Conservation (phyloP, 257 asterid genomes). For the Nicotiana benthamiana region DNA sequence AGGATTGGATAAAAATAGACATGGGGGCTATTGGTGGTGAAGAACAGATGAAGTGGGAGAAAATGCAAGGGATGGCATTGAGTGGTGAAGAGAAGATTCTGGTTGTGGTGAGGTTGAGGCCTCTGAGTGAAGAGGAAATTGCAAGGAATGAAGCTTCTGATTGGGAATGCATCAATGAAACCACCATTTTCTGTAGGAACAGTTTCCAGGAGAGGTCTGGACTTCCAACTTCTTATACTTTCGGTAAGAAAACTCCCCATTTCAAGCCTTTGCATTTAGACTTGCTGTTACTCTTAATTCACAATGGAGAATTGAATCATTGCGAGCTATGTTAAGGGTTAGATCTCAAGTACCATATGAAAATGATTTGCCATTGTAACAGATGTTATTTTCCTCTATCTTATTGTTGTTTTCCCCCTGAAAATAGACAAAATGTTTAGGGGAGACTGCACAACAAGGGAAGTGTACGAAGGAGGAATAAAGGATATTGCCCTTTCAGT, state of each 20-base stretch:
- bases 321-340: not conserved
- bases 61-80: conserved; percentile 49
- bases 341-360: not conserved
- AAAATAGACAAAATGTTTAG: conserved; percentile 72
- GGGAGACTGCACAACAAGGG: conserved; percentile 79
- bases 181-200: conserved; percentile 84
- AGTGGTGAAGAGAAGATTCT: conserved; percentile 75
- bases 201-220: conserved; percentile 98
- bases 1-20: conserved; percentile 18
- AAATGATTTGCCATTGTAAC: not conserved
- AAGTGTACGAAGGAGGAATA: conserved; percentile 77
- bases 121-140: conserved; percentile 87
- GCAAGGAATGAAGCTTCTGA: conserved; percentile 74
- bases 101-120: conserved; percentile 94
- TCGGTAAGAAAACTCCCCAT: conserved; percentile 43
- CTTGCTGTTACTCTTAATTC: not conserved
- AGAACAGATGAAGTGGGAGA: conserved; percentile 71
- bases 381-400: not conserved
- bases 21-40: conserved; percentile 93
- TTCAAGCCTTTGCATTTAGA: conserved; percentile 1
- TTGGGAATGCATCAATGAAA: conserved; percentile 97
- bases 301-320: not conserved
- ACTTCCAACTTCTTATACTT: conserved; percentile 79
- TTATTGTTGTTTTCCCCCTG: not conserved
- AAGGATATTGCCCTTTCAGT: conserved; percentile 90